These are phyloP conservation scores for Diaporthe aspalathi DNA, from an alignment of 2,329 filamentous ascomycete genomes.

Conservation along the genomic window DNA sequence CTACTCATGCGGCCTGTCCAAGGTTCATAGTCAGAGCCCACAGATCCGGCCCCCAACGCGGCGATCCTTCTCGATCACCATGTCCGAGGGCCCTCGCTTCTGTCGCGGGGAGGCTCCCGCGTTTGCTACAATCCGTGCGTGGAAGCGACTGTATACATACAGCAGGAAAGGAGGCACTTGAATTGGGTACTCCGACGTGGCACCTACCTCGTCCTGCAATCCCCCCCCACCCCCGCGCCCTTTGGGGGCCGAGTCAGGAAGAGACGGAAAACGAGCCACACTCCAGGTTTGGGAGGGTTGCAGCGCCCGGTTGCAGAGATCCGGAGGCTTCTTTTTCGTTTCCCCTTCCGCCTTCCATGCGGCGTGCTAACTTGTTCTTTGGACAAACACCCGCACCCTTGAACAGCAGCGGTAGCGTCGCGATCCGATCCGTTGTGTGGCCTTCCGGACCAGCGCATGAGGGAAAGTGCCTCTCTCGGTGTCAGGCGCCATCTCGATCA, in stretches of 20 bases:
- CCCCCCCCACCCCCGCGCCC: background rate
- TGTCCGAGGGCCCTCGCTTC: background rate
- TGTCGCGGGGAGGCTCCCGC: background rate
- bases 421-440: background rate
- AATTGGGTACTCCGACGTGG: background rate
- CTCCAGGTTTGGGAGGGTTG: background rate
- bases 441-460: background rate
- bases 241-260: conserved; percentile 15
- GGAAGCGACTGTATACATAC: background rate
- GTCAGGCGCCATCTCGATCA: conserved; percentile 20
- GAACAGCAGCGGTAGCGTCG: background rate
- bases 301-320: conserved; percentile 7
- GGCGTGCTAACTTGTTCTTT: too few relatives aligned
- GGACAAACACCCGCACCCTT: too few relatives aligned
- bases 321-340: background rate
- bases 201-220: background rate
- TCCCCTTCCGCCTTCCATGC: too few relatives aligned
- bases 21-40: conserved; percentile 14
- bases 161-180: background rate
- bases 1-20: conserved; percentile 3
- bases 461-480: too few relatives aligned
- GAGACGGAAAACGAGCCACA: background rate
- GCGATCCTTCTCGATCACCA: background rate
- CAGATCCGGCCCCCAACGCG: background rate
- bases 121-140: too few relatives aligned